Evolutionary conservation across 2,329 filamentous ascomycete genomes (phyloP), one percentile per base, ranked within the genome.

Genomic region (Hymenoscyphus salicellus): DNA sequence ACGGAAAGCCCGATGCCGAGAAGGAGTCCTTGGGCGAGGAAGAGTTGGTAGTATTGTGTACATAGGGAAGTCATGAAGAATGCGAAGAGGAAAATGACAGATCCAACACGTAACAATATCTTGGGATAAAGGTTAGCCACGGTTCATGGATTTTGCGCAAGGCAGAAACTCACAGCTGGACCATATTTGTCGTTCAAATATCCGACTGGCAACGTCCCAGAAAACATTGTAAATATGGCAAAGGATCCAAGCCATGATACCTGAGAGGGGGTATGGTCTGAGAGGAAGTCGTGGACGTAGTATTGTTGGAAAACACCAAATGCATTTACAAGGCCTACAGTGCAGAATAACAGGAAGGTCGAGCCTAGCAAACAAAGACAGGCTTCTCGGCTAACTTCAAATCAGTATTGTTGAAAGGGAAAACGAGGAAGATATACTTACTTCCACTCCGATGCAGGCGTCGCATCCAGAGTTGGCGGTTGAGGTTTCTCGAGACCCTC

Each of bases 41-140:
- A 72, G 17, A 77, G 64, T 56, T 77, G 75, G 26, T 72, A 77
- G 55, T 76, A 78, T 32, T 72, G 32, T 28, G 65, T 72, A 55
- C 70, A 73, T 1, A 77, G 63, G 11, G 73, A 75, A 1, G 70
- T 71, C 63, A 77, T 71, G 58, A 75, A 73, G 5, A 76, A 23
- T 3, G 68, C 68, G 30, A 75, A 36, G 20, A 77, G 80, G 20
- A 81, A 78, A 32, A 83, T 73, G 70, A 82, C 80, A 8, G 77
- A 79, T 11, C 17, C 66, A 11, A 60, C 43, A 20, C 33, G 28
- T 11, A 67, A 33, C 11, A 65, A 46, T 7, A 62, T 63, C 63
- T 66, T 33, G 28, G 6, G 6, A 55, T 26, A n/a, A 26, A 61
- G 28, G 60, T 33, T 7, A 58, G 68, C 69, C n/a, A n/a, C n/a